Percentiles rank a stretch among this genome's conserved stretches.
Conservation (phyloP, 768 basidiomycete species). For the Mycena metata region DNA sequence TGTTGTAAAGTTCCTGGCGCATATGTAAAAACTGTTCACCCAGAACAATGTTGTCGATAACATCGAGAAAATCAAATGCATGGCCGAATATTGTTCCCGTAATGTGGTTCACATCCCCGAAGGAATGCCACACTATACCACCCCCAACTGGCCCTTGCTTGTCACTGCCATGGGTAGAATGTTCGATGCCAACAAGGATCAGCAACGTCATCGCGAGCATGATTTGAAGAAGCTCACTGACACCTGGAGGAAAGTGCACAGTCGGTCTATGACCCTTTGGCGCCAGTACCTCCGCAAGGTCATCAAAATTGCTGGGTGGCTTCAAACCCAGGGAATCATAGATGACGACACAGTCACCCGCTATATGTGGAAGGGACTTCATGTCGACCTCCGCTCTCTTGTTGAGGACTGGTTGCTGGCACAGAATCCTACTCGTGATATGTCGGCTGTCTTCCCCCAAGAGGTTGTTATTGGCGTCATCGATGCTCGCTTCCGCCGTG, state of each 20-base stretch:
- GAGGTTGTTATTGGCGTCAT: neutral
- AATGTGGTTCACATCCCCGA: slow-evolving; percentile 20
- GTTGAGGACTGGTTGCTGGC: slow-evolving; percentile 14
- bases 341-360: neutral
- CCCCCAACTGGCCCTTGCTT: slow-evolving; percentile 7
- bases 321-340: neutral
- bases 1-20: neutral
- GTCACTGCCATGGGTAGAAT: slow-evolving; percentile 3
- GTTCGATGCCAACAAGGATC: slow-evolving; percentile 21
- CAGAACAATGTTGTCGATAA: slow-evolving; percentile 6
- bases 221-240: slow-evolving; percentile 15
- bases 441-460: neutral
- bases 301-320: slow-evolving; percentile 19
- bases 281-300: neutral
- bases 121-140: slow-evolving; percentile 18
- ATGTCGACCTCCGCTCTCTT: neutral
- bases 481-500: neutral
- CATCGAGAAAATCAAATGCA: neutral
- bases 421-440: slow-evolving; percentile 12
- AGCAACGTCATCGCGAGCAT: neutral
- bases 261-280: slow-evolving; percentile 13
- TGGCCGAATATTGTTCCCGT: slow-evolving; percentile 21
- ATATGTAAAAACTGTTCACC: slow-evolving; percentile 6
- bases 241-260: slow-evolving; percentile 11
- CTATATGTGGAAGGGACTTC: slow-evolving; percentile 19